Base-by-base conservation (phyloP, 495 filamentous ascomycete genomes). In the Daldinia bambusicola region DNA sequence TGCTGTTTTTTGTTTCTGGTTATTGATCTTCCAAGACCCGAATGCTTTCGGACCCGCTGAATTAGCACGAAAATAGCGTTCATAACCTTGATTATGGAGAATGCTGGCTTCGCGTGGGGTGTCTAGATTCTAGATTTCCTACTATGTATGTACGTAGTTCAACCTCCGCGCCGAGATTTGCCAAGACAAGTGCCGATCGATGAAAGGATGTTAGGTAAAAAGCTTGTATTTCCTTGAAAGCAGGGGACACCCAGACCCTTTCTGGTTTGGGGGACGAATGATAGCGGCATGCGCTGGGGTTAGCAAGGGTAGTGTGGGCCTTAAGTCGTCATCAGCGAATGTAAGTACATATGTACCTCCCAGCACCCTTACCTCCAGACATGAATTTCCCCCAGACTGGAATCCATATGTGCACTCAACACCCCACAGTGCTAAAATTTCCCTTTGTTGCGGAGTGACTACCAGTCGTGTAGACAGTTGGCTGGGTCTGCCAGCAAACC, bases 221-320 rank as follows among this genome's bases (percentile, higher is more conserved):
- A 71, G 69, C 69, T 71, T 71, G 69, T 63, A 60, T 67, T 67
- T 66, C 16, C 62, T 67, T 71, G 69, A 58, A 63, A 71, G 56
- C 40, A 61, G 51, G 51, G 66, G 36, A 1, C 50, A 20, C 61
- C 67, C n/a, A 48, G 55, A n/a, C 26, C 34, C 22, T 6, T 55
- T 61, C n/a, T 16, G 4, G 30, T 6, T 26, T 37, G 4, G n/a
- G 22, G 26, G 22, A 36, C 55, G 6, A 61, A 20, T 43, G 9
- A 48, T 65, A 16, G 32, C 18, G 57, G n/a, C 26, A 61, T n/a
- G 55, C 50, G 48, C 50, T 63, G 2, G 52, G 9, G 1, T 53
- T 4, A 31, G 50, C 22, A 32, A 60, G 37, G 58, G 22, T 34
- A 58, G 61, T 58, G 69, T 32, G 38, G 57, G 58, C 12, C n/a